Percentiles rank a stretch among this genome's conserved stretches.
Evolutionary conservation across 2,329 filamentous ascomycete genomes (phyloP).

Genomic region (Botrytis byssoidea): DNA sequence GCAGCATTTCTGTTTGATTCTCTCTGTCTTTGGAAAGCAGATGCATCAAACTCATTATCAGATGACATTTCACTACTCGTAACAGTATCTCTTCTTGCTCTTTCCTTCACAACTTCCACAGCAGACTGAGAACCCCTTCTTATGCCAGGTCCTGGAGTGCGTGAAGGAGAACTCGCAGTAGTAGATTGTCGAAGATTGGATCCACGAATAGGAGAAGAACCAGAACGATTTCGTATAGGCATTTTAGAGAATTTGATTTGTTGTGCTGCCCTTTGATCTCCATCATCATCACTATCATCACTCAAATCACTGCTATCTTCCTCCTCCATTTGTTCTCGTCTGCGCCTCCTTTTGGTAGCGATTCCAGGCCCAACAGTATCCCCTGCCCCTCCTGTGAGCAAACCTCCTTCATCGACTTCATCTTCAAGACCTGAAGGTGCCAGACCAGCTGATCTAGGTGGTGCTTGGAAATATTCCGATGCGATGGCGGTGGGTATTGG

Average conservation of each 20-base stretch:
- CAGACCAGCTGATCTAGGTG: slow-evolving; percentile 57
- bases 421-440: slow-evolving; percentile 58
- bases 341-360: slow-evolving; percentile 63
- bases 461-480: slow-evolving; percentile 80
- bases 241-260: slow-evolving; percentile 97
- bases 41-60: slow-evolving; percentile 73
- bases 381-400: slow-evolving; percentile 65
- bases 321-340: slow-evolving; percentile 69
- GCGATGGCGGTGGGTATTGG: slow-evolving; percentile 81
- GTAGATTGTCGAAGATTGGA: slow-evolving; percentile 59
- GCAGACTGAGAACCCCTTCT: slow-evolving; percentile 70
- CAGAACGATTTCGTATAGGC: slow-evolving; percentile 81
- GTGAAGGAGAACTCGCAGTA: slow-evolving; percentile 73
- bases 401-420: slow-evolving; percentile 62
- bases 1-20: slow-evolving; percentile 60
- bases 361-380: slow-evolving; percentile 67
- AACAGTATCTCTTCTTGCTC: slow-evolving; percentile 70
- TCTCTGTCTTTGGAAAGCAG: slow-evolving; percentile 61
- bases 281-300: slow-evolving; percentile 80
- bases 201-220: slow-evolving; percentile 79
- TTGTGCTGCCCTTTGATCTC: slow-evolving; percentile 70
- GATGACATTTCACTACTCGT: slow-evolving; percentile 83
- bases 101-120: slow-evolving; percentile 67
- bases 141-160: slow-evolving; percentile 42
- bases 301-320: slow-evolving; percentile 84